Conservation (phyloP, 805 yeast genomes). For the Limtongia smithiae region DNA sequence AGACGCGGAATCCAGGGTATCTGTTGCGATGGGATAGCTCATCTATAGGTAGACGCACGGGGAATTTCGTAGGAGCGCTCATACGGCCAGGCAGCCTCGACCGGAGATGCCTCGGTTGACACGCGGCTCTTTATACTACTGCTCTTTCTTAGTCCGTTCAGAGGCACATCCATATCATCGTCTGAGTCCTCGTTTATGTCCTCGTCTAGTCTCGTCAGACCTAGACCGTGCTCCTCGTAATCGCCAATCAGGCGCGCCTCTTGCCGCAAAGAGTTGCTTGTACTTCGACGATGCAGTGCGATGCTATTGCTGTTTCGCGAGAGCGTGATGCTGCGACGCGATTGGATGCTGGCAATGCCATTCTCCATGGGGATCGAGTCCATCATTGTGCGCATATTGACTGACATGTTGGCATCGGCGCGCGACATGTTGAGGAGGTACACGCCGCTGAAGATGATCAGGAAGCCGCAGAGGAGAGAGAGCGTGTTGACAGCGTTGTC, state of each 20-base stretch:
- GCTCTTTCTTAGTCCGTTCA: conserved; percentile 15
- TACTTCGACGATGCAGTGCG: conserved; percentile 32
- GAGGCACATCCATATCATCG: conserved; percentile 14
- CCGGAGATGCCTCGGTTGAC: conserved; percentile 13
- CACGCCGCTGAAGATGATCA: conserved; percentile 84
- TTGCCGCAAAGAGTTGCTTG: conserved; percentile 33
- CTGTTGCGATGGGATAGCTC: background rate
- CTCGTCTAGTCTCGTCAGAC: conserved; percentile 38
- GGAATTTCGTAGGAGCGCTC: conserved; percentile 15
- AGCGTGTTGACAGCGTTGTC: conserved; percentile 74
- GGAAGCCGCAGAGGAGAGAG: conserved; percentile 77
- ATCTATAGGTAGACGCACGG: background rate
- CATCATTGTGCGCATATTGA: conserved; percentile 41
- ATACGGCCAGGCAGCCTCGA: conserved; percentile 9
- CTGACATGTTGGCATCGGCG: conserved; percentile 34
- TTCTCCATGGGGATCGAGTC: conserved; percentile 79
- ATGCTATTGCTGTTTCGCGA: conserved; percentile 44
- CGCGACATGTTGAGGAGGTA: conserved; percentile 76
- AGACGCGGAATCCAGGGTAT: background rate
- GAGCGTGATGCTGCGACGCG: conserved; percentile 72
- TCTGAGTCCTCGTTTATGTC: conserved; percentile 16
- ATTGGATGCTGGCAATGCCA: conserved; percentile 72
- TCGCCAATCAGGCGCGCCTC: conserved; percentile 33
- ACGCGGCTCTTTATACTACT: conserved; percentile 18
- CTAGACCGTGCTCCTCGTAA: conserved; percentile 38